Percentiles rank a stretch among this genome's conserved stretches.
These are phyloP conservation scores for Calonectria pauciramosa DNA, from an alignment of 2,329 filamentous ascomycete genomes.

Conservation along the genomic window DNA sequence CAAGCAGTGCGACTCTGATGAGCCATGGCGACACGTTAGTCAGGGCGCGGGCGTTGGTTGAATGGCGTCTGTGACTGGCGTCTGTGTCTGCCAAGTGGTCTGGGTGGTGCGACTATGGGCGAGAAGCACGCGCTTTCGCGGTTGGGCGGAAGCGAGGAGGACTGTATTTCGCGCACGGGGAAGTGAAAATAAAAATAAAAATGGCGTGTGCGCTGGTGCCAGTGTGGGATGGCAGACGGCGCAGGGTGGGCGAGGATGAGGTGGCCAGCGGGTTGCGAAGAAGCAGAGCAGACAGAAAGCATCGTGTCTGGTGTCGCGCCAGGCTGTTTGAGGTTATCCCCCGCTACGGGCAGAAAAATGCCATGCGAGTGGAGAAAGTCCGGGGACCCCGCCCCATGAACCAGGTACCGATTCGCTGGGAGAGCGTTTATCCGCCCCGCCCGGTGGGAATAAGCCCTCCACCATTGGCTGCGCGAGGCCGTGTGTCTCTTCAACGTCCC, in stretches of 20 bases:
- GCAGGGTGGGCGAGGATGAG: slow-evolving; percentile 12
- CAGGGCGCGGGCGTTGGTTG: not conserved
- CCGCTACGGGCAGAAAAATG: slow-evolving; percentile 31
- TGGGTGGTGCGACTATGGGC: slow-evolving; percentile 4
- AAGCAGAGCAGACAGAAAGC: slow-evolving; percentile 10
- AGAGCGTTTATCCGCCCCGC: slow-evolving; percentile 44
- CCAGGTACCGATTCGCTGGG: slow-evolving; percentile 36
- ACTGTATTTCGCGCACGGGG: slow-evolving; percentile 12
- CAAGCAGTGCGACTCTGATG: slow-evolving; percentile 29
- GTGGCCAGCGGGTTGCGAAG: slow-evolving; percentile 9
- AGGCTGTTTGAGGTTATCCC: slow-evolving; percentile 26
- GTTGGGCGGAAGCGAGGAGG: slow-evolving; percentile 10
- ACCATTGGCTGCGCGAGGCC: slow-evolving; percentile 17
- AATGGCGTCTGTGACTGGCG: slow-evolving; percentile 3
- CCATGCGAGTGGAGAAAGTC: slow-evolving; percentile 16
- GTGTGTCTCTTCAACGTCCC: slow-evolving; percentile 1
- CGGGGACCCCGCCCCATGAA: slow-evolving; percentile 25
- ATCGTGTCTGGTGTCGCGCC: slow-evolving; percentile 14
- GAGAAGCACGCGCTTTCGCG: slow-evolving; percentile 6
- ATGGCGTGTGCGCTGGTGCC: slow-evolving; percentile 14
- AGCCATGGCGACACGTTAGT: slow-evolving; percentile 32
- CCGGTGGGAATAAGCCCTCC: slow-evolving; percentile 31
- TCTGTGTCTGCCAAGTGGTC: slow-evolving; percentile 5
- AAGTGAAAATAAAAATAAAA: not conserved
- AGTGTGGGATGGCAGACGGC: slow-evolving; percentile 1